Conservation (phyloP, 345 rosid genomes). For the Corymbia maculata region DNA sequence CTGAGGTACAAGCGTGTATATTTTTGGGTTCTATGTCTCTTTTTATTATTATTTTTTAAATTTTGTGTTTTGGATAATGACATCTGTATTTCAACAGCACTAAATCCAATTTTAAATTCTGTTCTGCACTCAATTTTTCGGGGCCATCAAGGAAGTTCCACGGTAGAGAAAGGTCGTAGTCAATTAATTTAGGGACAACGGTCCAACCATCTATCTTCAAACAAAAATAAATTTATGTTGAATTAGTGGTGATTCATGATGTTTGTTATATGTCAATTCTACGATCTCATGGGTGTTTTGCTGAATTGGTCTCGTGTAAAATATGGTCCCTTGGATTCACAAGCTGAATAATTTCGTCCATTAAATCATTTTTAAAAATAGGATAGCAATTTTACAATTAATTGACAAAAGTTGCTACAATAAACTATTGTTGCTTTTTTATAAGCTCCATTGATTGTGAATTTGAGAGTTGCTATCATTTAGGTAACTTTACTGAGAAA, state of each 20-base stretch:
- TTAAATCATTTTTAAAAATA: too few species aligned
- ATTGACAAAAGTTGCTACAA: background rate
- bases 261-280: background rate
- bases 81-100: background rate
- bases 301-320: background rate
- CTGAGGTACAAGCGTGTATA: background rate
- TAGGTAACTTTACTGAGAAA: background rate
- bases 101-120: background rate
- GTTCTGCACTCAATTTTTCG: background rate
- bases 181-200: background rate
- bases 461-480: background rate
- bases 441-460: background rate
- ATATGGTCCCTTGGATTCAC: background rate
- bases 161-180: background rate
- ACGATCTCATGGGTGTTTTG: background rate
- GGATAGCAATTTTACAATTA: too few species aligned
- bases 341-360: background rate
- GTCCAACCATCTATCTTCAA: background rate
- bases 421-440: background rate
- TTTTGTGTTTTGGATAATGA: background rate
- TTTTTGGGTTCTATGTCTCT: background rate
- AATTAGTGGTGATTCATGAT: background rate
- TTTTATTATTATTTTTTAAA: too few species aligned
- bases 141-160: background rate
- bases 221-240: background rate